Percentiles rank a stretch among this genome's conserved stretches.
Evolutionary conservation across 192 early-diverging fungal species (phyloP).

Genomic region (Rhizophagus clarus): DNA sequence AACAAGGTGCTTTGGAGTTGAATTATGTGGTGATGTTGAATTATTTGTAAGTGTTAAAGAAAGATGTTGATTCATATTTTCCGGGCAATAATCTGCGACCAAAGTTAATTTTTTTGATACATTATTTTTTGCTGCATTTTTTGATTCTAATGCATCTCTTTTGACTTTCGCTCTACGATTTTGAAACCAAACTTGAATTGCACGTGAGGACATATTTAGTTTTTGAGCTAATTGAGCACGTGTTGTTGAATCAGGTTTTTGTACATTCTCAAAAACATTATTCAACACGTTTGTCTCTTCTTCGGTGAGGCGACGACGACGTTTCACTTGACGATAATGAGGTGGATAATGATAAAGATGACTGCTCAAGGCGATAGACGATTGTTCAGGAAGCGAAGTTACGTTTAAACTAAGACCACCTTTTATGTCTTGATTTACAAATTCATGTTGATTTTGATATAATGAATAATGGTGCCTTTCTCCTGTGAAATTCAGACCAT

Average conservation of each 20-base stretch:
- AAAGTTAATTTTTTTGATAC: conserved; percentile 16
- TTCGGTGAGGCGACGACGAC: conserved; percentile 66
- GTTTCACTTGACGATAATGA: conserved; percentile 36
- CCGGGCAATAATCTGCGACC: not conserved
- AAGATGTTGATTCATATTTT: not conserved
- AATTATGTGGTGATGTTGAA: not conserved
- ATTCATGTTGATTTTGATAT: not conserved
- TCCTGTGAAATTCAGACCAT: not conserved
- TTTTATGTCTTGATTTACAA: not conserved
- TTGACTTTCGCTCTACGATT: conserved; percentile 88
- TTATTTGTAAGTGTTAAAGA: not conserved
- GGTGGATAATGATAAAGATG: conserved; percentile 1
- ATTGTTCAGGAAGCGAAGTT: not conserved
- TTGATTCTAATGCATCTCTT: conserved; percentile 46
- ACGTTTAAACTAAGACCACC: not conserved
- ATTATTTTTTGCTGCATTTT: conserved; percentile 11
- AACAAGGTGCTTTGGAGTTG: no score
- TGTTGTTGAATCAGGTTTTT: conserved; percentile 66
- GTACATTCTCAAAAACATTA: conserved; percentile 57
- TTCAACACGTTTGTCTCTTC: conserved; percentile 69
- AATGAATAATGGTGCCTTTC: not conserved
- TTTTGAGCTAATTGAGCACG: conserved; percentile 63
- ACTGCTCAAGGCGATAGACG: not conserved
- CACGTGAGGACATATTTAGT: conserved; percentile 69
- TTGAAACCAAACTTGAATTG: conserved; percentile 88